Evolutionary conservation across 2,329 filamentous ascomycete genomes (phyloP).

Genomic region (Elsinoe perseae): DNA sequence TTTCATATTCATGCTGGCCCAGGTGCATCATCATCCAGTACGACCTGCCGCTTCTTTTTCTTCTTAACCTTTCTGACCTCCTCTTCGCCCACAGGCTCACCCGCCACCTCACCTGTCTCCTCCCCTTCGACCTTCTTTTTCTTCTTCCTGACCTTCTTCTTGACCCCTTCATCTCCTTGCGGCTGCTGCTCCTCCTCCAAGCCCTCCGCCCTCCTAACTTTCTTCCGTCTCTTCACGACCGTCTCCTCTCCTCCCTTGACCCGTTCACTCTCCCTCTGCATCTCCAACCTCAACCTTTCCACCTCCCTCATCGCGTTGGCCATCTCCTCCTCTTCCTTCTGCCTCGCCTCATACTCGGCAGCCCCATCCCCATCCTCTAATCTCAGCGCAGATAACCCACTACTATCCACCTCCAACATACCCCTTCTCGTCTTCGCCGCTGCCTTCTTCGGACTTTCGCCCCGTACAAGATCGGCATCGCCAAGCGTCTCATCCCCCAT

Average conservation of each 20-base stretch:
- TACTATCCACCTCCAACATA: constrained; percentile 80
- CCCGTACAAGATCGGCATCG: constrained; percentile 22
- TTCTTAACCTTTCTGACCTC: constrained; percentile 93
- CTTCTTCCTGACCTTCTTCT: constrained; percentile 60
- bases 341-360: constrained; percentile 57
- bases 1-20: neutral
- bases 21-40: constrained; percentile 48
- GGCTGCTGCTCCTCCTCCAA: neutral
- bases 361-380: constrained; percentile 48
- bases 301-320: constrained; percentile 79
- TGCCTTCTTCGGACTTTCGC: constrained; percentile 12
- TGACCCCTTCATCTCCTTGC: constrained; percentile 43
- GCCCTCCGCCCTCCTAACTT: constrained; percentile 16
- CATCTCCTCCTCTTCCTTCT: constrained; percentile 82
- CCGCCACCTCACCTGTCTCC: constrained; percentile 75
- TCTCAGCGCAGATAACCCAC: constrained; percentile 64
- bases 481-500: constrained; percentile 43
- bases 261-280: constrained; percentile 73
- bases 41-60: constrained; percentile 68
- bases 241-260: constrained; percentile 58
- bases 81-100: constrained; percentile 81
- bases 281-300: constrained; percentile 75
- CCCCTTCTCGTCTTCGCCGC: constrained; percentile 52
- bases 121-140: constrained; percentile 52
- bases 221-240: constrained; percentile 18